Base-by-base conservation (phyloP, 148 eudicot genomes). In the Amaranthus palmeri region DNA sequence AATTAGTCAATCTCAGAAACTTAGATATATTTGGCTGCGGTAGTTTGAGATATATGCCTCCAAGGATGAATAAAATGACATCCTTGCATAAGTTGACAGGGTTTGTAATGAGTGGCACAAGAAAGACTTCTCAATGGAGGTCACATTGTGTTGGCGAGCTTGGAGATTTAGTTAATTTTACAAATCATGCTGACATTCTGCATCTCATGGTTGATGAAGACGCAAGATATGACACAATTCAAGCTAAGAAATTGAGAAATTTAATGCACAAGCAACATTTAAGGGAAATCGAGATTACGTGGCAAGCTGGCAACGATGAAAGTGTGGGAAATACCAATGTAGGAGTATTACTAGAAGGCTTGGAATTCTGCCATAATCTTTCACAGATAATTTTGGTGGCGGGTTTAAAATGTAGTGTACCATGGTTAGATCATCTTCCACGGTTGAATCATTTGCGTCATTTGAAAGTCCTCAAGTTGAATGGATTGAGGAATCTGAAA, bases 1-100 rank as follows among this genome's bases (percentile, higher is more conserved):
- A 42, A 52, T 50, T 72, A 45, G 68, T 41, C 0, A 57, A 55
- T 13, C 71, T 74, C 8, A 56, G 77, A n/a, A n/a, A 54, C 14
- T 46, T 74, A 3, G 55, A 40, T n/a, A 66, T 18, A 48, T 0
- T 0, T 1, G 42, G 0, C 7, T 66, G 69, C 25, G 0, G 0
- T 1, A 12, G 0, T 17, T 49, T 66, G 69, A 66, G 6, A 8
- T 9, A 49, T 49, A 66, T 66, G 69, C 69, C 69, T 15, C 0
- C 14, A 15, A 13, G 55, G 54, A 66, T 66, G 36, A 17, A 18
- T 6, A 66, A 3, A 10, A 17, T 66, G 69, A 66, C 42, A 17
- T 66, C 41, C 8, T 43, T 66, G 6, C 69, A 46, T 3, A 66
- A 45, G n/a, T 6, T 66, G 25, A 43, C 67, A 14, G 14, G 11